Evolutionary conservation across 1,284 basidiomycete genomes (phyloP), one percentile per base, ranked within the genome.

Genomic region (Leccinum pallidistipes): DNA sequence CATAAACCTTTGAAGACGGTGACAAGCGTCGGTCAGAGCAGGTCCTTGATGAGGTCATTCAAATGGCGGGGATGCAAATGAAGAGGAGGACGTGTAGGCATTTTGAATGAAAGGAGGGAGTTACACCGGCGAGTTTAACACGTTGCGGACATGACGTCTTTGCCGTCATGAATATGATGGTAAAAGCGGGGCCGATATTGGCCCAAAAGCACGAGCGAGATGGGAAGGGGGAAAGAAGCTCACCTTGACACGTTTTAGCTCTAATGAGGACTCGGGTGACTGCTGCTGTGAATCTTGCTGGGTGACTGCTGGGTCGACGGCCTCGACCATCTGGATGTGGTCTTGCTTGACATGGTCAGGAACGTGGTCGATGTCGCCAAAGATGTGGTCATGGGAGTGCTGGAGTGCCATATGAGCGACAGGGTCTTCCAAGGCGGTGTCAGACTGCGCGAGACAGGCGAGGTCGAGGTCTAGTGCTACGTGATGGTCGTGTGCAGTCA

Each of bases 1-100:
- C 90, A 77, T 98, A 98, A 31, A 98, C 95, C 90, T 96, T 74
- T 68, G 70, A 76, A 62, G 65, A 68, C 56, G 63, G 55, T 47
- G 61, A 68, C 53, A 64, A 67, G 58, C 11, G 65, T 65, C 63
- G 68, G 75, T 74, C 63, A 77, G 74, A 71, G 60, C 32, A 63
- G 53, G 65, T 62, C 62, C 65, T 69, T 60, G 69, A 74, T 75
- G 72, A 74, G 62, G 69, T 67, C 73, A 77, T 76, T 66, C 61
- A 68, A 69, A 64, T 40, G 61, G 52, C 61, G 61, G 56, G 62
- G 62, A 61, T 56, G 67, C 64, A 65, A 66, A 73, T 70, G 60
- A 66, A 69, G 55, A 55, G 45, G 57, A 58, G 60, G 62, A 66
- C 52, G 58, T 43, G 63, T 59, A 65, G 60, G 38, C 32, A 58